Percentiles rank a stretch among this genome's conserved stretches.
phyloP scores from a whole-genome alignment of 306 rosid genomes.

The Dalbergia cultrata region DNA sequence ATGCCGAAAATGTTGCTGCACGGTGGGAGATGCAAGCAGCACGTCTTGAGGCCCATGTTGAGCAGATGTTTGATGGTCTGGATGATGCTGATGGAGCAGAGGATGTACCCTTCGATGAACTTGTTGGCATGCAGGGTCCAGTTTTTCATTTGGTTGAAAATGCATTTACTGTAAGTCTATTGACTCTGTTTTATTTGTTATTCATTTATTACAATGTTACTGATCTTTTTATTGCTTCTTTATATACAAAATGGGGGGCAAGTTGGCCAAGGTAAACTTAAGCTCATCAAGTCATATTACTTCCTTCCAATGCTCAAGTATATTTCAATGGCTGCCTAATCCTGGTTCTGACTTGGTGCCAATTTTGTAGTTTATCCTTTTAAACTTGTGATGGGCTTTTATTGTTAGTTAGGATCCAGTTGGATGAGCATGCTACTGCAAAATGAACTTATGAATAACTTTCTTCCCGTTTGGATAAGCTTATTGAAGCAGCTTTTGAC shows the following conservation, averaged over 20 bases:
- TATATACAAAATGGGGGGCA: slow-evolving; percentile 15
- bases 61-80: slow-evolving; percentile 98
- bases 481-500: slow-evolving; percentile 24
- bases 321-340: slow-evolving; percentile 3
- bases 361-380: slow-evolving; percentile 27
- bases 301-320: slow-evolving; percentile 3
- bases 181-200: not conserved
- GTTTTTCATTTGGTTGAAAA: slow-evolving; percentile 99
- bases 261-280: slow-evolving; percentile 25
- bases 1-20: slow-evolving; percentile 97
- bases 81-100: slow-evolving; percentile 99
- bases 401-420: not conserved
- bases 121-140: slow-evolving; percentile 99
- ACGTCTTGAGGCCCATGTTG: slow-evolving; percentile 98
- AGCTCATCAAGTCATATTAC: not conserved
- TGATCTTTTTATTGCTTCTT: not conserved
- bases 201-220: slow-evolving; percentile 10
- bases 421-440: slow-evolving; percentile 3
- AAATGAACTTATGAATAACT: slow-evolving; percentile 4
- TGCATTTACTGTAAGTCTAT: slow-evolving; percentile 89
- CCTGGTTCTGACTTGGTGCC: slow-evolving; percentile 20
- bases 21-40: slow-evolving; percentile 99
- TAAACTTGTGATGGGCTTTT: not conserved
- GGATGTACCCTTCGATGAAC: slow-evolving; percentile 99
- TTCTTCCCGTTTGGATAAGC: slow-evolving; percentile 2